Evolutionary conservation across 2,329 filamentous ascomycete genomes (phyloP).

Genomic region (Teratosphaeria epicoccoides): DNA sequence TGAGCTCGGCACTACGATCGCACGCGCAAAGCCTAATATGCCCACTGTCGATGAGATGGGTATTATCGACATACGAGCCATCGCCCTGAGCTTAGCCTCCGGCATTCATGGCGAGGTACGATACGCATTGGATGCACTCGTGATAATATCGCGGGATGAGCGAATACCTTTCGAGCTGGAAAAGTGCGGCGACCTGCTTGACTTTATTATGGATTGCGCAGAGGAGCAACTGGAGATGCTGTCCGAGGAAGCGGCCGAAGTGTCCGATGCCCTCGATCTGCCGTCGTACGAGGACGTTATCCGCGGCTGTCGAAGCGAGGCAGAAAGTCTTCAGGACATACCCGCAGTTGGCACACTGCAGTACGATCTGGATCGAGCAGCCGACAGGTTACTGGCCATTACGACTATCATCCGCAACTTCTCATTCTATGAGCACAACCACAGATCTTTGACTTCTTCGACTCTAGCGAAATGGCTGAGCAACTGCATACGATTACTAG

Average conservation of each 20-base stretch:
- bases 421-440: slow-evolving; percentile 75
- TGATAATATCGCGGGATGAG: slow-evolving; percentile 55
- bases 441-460: slow-evolving; percentile 61
- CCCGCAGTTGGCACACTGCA: slow-evolving; percentile 63
- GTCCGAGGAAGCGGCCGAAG: slow-evolving; percentile 72
- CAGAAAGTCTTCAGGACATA: slow-evolving; percentile 59
- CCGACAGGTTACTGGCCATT: slow-evolving; percentile 78
- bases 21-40: slow-evolving; percentile 60
- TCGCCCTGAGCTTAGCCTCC: slow-evolving; percentile 81
- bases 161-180: slow-evolving; percentile 57
- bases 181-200: slow-evolving; percentile 77
- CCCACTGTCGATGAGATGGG: slow-evolving; percentile 70
- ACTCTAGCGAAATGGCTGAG: slow-evolving; percentile 74
- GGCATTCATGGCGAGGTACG: slow-evolving; percentile 86
- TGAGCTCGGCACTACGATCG: slow-evolving; percentile 56
- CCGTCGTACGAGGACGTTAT: slow-evolving; percentile 79
- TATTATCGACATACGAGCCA: slow-evolving; percentile 76
- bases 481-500: slow-evolving; percentile 72
- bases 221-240: slow-evolving; percentile 78
- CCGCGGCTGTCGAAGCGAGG: slow-evolving; percentile 54
- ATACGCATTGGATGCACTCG: slow-evolving; percentile 74
- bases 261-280: slow-evolving; percentile 76
- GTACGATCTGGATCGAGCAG: slow-evolving; percentile 76
- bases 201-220: slow-evolving; percentile 79
- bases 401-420: slow-evolving; percentile 88